phyloP scores from a whole-genome alignment of 176 grass and related monocot genomes.

The Hsuehochloa calcarea region DNA sequence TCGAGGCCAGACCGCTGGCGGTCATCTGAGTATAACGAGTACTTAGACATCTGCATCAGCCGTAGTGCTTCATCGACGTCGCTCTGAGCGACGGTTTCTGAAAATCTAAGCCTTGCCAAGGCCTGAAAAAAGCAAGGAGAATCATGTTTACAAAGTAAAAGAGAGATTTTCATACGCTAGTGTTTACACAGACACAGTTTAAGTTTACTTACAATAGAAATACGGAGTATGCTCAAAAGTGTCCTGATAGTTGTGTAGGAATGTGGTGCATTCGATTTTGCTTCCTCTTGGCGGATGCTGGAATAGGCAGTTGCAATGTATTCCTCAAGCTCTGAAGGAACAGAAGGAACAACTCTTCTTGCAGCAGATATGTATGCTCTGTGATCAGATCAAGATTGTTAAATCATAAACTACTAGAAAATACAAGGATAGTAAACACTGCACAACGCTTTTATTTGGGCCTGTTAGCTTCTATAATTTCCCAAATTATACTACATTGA shows the following conservation, averaged over 20 bases:
- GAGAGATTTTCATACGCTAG: not conserved
- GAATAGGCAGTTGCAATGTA: constrained; percentile 97
- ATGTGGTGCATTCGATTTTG: constrained; percentile 97
- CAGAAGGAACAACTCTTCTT: constrained; percentile 74
- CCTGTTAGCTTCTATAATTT: not conserved
- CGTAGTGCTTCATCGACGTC: constrained; percentile 92
- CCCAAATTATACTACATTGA: not conserved
- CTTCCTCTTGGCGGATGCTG: constrained; percentile 97
- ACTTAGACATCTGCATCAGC: constrained; percentile 99
- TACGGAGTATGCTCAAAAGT: constrained; percentile 92
- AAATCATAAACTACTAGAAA: constrained; percentile 12
- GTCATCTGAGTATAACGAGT: constrained; percentile 85
- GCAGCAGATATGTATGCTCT: constrained; percentile 98
- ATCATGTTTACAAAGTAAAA: not conserved
- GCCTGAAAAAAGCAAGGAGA: constrained; percentile 45
- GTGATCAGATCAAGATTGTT: constrained; percentile 34
- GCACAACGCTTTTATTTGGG: not conserved
- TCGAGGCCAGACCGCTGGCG: constrained; percentile 90
- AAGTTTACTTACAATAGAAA: constrained; percentile 85
- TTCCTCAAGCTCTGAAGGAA: constrained; percentile 89
- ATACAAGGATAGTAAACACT: not conserved
- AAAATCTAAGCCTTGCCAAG: constrained; percentile 93
- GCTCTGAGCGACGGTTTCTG: constrained; percentile 82
- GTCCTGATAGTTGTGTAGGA: constrained; percentile 97
- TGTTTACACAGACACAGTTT: not conserved